Conservation (phyloP, 2,329 filamentous ascomycete genomes). For the Metarhizium sp. region DNA sequence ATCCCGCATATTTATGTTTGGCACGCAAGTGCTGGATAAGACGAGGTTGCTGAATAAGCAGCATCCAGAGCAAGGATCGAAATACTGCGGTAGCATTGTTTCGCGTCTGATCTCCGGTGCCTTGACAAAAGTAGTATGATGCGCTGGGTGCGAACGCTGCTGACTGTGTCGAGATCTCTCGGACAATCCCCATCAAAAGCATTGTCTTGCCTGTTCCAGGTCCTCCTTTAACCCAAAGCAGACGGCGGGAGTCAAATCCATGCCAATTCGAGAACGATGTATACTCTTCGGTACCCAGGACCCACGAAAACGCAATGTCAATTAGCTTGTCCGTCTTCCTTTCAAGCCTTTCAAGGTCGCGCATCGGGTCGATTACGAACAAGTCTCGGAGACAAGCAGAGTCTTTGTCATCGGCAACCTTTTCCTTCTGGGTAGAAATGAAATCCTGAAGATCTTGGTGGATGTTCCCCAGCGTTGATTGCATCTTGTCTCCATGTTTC, state of each 20-base stretch:
- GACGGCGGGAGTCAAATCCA: constrained; percentile 10
- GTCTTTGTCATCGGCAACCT: constrained; percentile 7
- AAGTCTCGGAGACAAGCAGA: constrained; percentile 9
- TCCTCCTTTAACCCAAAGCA: constrained; percentile 25
- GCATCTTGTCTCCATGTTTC: constrained; percentile 7
- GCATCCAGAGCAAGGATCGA: constrained; percentile 29
- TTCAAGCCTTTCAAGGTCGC: constrained; percentile 9
- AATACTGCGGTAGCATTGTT: constrained; percentile 26
- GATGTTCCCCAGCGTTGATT: constrained; percentile 7
- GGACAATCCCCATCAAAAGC: constrained; percentile 20
- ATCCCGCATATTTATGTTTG: constrained; percentile 22
- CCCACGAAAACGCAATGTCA: constrained; percentile 8
- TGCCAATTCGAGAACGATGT: constrained; percentile 19
- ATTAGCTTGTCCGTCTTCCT: constrained; percentile 9
- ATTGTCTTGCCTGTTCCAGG: constrained; percentile 29
- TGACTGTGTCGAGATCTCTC: constrained; percentile 12
- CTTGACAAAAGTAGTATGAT: constrained; percentile 32
- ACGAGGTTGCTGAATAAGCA: constrained; percentile 16
- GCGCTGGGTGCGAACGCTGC: constrained; percentile 6
- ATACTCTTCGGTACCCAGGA: constrained; percentile 7
- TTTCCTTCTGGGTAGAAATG: constrained; percentile 8
- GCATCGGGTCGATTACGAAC: constrained; percentile 7
- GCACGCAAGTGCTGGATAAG: constrained; percentile 27
- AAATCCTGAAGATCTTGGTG: constrained; percentile 9
- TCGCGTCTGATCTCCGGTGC: constrained; percentile 18